Percentiles rank a stretch among this genome's conserved stretches.
phyloP scores from a whole-genome alignment of 2,329 filamentous ascomycete genomes.

The Aspergillus japonicus region DNA sequence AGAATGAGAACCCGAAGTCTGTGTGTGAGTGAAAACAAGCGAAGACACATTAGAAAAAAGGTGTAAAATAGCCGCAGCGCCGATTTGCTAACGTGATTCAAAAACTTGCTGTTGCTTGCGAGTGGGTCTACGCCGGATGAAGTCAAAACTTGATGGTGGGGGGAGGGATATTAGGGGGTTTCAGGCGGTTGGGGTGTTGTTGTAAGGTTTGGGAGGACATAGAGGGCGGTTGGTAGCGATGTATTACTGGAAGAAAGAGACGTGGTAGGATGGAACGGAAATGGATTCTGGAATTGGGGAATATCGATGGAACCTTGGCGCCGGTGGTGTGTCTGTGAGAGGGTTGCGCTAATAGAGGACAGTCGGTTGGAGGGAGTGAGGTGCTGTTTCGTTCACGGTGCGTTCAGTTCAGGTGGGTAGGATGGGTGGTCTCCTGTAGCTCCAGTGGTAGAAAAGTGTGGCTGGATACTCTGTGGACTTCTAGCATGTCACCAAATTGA shows the following conservation, averaged over 20 bases:
- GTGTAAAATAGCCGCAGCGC: neutral
- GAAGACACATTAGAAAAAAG: no score
- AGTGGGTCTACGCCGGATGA: neutral
- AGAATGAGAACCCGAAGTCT: neutral
- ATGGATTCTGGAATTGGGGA: no score
- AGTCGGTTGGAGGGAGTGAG: neutral
- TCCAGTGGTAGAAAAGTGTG: neutral
- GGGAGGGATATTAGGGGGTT: neutral
- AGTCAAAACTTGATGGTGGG: neutral
- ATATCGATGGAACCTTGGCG: no score
- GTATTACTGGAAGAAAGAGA: no score
- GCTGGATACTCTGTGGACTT: neutral
- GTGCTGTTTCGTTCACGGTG: neutral
- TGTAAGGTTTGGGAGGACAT: no score
- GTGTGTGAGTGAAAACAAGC: no score
- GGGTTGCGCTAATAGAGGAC: no score
- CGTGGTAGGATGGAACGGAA: no score
- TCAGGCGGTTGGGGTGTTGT: neutral
- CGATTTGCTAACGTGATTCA: neutral
- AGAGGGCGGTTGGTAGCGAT: no score
- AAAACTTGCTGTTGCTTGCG: neutral
- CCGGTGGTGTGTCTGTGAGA: no score
- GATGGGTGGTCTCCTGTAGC: neutral
- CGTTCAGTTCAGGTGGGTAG: neutral
- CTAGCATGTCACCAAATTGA: constrained; percentile 78